These are phyloP conservation scores for Leccinum subtestaceum DNA, from an alignment of 768 basidiomycete species.

Conservation along the genomic window DNA sequence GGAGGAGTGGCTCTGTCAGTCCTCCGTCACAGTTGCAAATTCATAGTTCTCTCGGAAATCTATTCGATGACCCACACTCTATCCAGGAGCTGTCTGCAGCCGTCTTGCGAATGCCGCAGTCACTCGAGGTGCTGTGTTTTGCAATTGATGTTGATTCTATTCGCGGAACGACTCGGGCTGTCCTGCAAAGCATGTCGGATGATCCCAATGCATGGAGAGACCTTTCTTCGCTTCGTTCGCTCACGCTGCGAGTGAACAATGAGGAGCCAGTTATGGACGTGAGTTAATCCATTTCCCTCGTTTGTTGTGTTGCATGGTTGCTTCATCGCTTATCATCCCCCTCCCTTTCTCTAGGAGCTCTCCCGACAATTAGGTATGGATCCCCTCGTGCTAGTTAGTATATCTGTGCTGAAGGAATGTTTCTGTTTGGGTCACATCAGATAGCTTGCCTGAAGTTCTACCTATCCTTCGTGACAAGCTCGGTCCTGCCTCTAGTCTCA, in stretches of 20 bases:
- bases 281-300: not conserved
- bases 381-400: too few relatives aligned
- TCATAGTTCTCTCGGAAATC: too few relatives aligned
- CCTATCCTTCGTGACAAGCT: too few relatives aligned
- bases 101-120: not conserved
- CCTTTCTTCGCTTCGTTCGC: not conserved
- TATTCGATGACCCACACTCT: too few relatives aligned
- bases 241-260: not conserved
- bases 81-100: not conserved
- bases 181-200: not conserved
- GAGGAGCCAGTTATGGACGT: not conserved
- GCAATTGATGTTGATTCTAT: rapidly evolving
- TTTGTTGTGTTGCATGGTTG: not conserved
- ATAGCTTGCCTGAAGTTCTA: too few relatives aligned
- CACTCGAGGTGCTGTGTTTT: not conserved
- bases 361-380: too few relatives aligned
- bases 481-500: too few relatives aligned
- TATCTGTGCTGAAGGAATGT: too few relatives aligned
- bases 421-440: too few relatives aligned
- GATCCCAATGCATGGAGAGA: too few relatives aligned
- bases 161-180: not conserved
- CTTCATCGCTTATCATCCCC: not conserved
- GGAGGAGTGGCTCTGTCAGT: too few relatives aligned
- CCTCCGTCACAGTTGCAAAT: too few relatives aligned
- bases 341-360: not conserved